A percentile compares a stretch with the other conserved stretches of the same genome.
Conservation (phyloP, 139 green algal genomes). For the Zygnema circumcarinatum region DNA sequence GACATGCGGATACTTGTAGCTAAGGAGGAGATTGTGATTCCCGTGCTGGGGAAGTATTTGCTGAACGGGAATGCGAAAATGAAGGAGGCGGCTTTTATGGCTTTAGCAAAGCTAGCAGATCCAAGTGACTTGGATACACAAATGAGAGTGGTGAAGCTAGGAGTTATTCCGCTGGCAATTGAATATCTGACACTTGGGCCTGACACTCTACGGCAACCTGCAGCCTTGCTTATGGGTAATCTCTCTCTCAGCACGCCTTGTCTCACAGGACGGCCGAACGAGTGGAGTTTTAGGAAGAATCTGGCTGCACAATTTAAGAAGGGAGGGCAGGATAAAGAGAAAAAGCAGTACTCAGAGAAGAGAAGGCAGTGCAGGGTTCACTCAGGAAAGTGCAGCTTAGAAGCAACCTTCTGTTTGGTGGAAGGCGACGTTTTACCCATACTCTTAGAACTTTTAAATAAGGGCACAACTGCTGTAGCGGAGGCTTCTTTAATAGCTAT, state of each 20-base stretch:
- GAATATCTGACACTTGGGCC: conserved; percentile 27
- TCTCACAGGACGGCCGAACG: neutral
- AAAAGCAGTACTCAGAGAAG: neutral
- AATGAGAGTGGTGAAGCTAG: conserved; percentile 1
- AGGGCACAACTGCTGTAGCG: neutral
- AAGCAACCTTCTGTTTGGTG: conserved; percentile 40
- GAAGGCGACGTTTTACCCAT: conserved; percentile 30
- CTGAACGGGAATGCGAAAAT: neutral
- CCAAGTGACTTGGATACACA: conserved; percentile 29
- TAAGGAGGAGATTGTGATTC: conserved; percentile 19
- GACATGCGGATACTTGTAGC: conserved; percentile 35
- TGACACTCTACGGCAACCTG: conserved; percentile 7
- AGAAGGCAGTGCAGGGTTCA: conserved; percentile 29
- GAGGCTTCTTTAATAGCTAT: conserved; percentile 25
- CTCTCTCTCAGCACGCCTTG: conserved; percentile 22
- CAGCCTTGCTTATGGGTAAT: conserved; percentile 29
- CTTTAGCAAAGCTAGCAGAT: conserved; percentile 28
- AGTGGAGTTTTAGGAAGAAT: neutral
- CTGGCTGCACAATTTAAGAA: neutral
- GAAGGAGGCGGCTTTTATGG: conserved; percentile 24
- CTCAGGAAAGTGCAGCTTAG: conserved; percentile 33
- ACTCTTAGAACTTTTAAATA: conserved; percentile 33
- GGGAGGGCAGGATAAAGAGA: conserved; percentile 2
- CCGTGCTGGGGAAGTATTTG: conserved; percentile 18
- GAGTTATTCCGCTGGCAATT: conserved; percentile 9